Percentiles rank a stretch among this genome's conserved stretches.
phyloP scores from a whole-genome alignment of 2,329 filamentous ascomycete genomes.

The Colletotrichum melonis region DNA sequence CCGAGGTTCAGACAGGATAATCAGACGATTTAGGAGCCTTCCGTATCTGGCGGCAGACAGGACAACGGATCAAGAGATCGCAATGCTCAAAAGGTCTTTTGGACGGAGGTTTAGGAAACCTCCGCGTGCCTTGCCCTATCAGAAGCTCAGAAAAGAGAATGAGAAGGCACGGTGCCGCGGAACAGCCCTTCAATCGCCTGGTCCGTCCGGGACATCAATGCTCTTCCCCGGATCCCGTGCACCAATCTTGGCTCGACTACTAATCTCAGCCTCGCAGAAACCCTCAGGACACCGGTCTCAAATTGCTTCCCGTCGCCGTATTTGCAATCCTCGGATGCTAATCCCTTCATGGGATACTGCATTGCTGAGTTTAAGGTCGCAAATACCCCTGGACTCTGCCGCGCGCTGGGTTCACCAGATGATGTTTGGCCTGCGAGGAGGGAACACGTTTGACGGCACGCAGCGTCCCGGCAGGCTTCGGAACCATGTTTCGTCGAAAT shows the following conservation, averaged over 20 bases:
- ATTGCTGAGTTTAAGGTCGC: neutral
- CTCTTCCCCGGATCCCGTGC: neutral
- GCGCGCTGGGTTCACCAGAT: neutral
- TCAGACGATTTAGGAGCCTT: neutral
- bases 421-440: slow-evolving; percentile 10
- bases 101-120: neutral
- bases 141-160: neutral
- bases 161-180: neutral
- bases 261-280: neutral
- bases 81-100: neutral
- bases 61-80: too few relatives aligned
- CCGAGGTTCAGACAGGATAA: neutral
- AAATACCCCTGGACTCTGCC: neutral
- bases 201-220: neutral
- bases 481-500: neutral
- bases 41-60: neutral
- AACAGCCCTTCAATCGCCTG: neutral
- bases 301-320: neutral
- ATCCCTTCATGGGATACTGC: neutral
- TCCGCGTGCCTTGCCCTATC: neutral
- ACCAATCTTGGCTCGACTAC: neutral
- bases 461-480: neutral
- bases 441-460: neutral
- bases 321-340: neutral
- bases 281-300: neutral